Evolutionary conservation across 306 rosid genomes (phyloP).

Genomic region (Dicorynia guianensis): DNA sequence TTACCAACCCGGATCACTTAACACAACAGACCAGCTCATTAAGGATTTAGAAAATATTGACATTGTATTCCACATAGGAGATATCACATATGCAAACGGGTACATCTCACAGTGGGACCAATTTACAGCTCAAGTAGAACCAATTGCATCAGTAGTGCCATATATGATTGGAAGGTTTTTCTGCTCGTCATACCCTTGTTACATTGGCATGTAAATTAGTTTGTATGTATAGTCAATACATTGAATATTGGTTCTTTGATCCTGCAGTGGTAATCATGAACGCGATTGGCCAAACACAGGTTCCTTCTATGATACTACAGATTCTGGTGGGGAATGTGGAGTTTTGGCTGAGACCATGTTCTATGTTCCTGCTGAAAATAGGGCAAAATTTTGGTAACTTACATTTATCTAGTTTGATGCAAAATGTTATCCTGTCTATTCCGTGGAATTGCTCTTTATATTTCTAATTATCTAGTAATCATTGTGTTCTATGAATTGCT

Average conservation of each 20-base stretch:
- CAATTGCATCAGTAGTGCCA: slow-evolving; percentile 75
- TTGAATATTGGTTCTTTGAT: slow-evolving; percentile 23
- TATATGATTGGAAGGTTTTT: slow-evolving; percentile 90
- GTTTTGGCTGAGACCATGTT: slow-evolving; percentile 84
- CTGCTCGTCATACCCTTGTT: slow-evolving; percentile 26
- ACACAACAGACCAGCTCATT: slow-evolving; percentile 76
- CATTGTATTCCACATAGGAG: slow-evolving; percentile 87
- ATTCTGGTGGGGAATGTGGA: slow-evolving; percentile 98
- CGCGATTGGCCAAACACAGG: slow-evolving; percentile 86
- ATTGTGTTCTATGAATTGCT: too few relatives aligned
- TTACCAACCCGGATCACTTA: slow-evolving; percentile 84
- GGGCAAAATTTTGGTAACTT: slow-evolving; percentile 85
- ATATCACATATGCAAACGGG: slow-evolving; percentile 80
- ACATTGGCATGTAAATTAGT: not conserved
- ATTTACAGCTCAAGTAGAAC: slow-evolving; percentile 87
- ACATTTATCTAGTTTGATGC: not conserved
- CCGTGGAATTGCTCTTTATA: too few relatives aligned
- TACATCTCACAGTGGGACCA: slow-evolving; percentile 96
- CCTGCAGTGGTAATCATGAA: slow-evolving; percentile 83
- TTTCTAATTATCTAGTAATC: too few relatives aligned
- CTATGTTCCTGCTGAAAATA: slow-evolving; percentile 84
- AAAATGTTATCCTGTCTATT: not conserved
- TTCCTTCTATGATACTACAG: slow-evolving; percentile 63
- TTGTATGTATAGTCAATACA: not conserved
- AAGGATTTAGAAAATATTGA: slow-evolving; percentile 67